A percentile compares a stretch with the other conserved stretches of the same genome.
Evolutionary conservation across 2,329 filamentous ascomycete genomes (phyloP).

Genomic region (Neurospora sp.): DNA sequence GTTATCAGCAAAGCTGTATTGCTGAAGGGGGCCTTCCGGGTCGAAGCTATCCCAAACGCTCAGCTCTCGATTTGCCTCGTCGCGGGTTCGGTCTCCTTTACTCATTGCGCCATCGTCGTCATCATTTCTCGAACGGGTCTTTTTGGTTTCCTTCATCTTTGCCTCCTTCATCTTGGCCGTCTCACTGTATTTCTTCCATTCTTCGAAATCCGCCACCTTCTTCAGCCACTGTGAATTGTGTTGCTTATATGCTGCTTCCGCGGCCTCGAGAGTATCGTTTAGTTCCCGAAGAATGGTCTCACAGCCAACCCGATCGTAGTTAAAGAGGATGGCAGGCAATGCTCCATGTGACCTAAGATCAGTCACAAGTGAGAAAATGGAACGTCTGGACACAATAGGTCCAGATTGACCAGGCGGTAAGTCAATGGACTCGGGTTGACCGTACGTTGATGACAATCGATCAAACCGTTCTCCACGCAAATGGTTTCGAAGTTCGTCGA

Average conservation of each 20-base stretch:
- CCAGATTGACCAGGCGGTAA: background rate
- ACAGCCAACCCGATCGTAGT: constrained; percentile 60
- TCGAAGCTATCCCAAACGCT: constrained; percentile 57
- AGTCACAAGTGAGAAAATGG: constrained; percentile 42
- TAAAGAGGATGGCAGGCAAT: constrained; percentile 67
- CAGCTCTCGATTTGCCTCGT: constrained; percentile 42
- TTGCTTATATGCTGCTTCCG: constrained; percentile 48
- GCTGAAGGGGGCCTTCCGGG: constrained; percentile 50
- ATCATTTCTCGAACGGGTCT: constrained; percentile 22
- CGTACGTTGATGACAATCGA: background rate
- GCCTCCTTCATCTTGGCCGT: constrained; percentile 25
- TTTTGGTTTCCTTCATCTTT: constrained; percentile 18
- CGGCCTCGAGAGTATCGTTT: constrained; percentile 39
- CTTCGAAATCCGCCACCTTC: constrained; percentile 47
- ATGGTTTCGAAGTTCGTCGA: constrained; percentile 34
- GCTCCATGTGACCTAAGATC: constrained; percentile 52
- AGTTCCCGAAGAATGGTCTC: constrained; percentile 47
- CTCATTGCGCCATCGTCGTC: constrained; percentile 33
- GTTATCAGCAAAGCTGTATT: constrained; percentile 57
- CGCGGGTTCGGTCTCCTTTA: constrained; percentile 47
- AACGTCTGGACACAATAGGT: constrained; percentile 30
- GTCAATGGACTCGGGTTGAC: background rate
- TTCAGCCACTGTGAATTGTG: constrained; percentile 49
- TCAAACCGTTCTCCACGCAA: constrained; percentile 22
- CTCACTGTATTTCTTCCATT: constrained; percentile 39